phyloP scores from a whole-genome alignment of 164 flowering plant genomes.

The Magnolia kwangsiensis region DNA sequence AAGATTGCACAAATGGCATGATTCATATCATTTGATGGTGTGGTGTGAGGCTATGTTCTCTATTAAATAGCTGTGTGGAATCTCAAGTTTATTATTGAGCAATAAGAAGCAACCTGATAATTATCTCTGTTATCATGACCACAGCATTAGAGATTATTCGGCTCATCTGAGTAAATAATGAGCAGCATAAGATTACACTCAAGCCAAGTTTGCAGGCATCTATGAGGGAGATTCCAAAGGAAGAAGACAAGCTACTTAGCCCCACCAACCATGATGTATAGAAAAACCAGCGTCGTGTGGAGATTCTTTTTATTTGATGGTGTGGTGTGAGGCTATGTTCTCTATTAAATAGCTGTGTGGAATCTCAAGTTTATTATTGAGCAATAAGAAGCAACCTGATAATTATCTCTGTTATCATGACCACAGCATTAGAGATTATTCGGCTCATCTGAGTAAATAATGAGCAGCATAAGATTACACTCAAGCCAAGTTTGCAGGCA shows the following conservation, averaged over 20 bases:
- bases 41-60: too few species aligned
- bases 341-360: too few species aligned
- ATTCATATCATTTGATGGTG: not conserved
- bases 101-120: conserved; percentile 81
- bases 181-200: conserved; percentile 68
- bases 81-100: conserved; percentile 82
- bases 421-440: too few species aligned
- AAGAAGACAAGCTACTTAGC: conserved; percentile 59
- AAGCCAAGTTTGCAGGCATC: conserved; percentile 53
- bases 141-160: conserved; percentile 75
- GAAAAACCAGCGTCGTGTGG: not conserved
- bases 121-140: conserved; percentile 71
- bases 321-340: too few species aligned
- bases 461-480: too few species aligned
- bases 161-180: conserved; percentile 88
- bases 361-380: too few species aligned
- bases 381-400: too few species aligned
- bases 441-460: too few species aligned
- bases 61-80: not conserved
- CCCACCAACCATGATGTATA: conserved; percentile 50
- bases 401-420: too few species aligned
- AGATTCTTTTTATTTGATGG: too few species aligned
- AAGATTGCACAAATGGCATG: conserved; percentile 15
- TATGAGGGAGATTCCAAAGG: conserved; percentile 40
- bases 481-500: too few species aligned